A percentile compares a stretch with the other conserved stretches of the same genome.
Evolutionary conservation across 78 protist species (phyloP).

Genomic region (Cyanophora paradoxa): DNA sequence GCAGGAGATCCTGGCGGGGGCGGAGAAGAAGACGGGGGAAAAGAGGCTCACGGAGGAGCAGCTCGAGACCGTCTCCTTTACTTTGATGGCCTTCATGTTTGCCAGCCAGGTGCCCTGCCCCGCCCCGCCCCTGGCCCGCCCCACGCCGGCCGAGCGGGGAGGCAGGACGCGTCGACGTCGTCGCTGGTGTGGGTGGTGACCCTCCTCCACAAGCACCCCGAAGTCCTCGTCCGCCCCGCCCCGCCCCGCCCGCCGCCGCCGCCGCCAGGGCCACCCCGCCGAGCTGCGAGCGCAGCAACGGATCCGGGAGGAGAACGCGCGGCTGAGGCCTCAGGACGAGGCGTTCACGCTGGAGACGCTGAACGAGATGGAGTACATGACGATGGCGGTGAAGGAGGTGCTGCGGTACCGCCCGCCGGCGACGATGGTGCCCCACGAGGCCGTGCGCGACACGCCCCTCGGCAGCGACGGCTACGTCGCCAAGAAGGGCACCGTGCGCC

Average conservation of each 20-base stretch:
- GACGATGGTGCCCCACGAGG: too few species aligned
- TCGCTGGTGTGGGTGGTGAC: slow-evolving; percentile 49
- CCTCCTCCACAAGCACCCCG: slow-evolving; percentile 51
- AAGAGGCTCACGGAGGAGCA: too few species aligned
- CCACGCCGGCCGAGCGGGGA: too few species aligned
- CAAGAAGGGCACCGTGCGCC: slow-evolving; percentile 52
- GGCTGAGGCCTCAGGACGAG: slow-evolving; percentile 38
- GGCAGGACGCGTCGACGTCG: slow-evolving; percentile 64
- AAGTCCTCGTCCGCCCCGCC: slow-evolving; percentile 40
- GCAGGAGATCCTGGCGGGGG: too few species aligned
- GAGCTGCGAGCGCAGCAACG: too few species aligned
- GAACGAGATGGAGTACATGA: slow-evolving; percentile 51
- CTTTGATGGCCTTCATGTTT: slow-evolving; percentile 56
- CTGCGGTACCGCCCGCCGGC: slow-evolving; percentile 74
- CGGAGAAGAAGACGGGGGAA: too few species aligned
- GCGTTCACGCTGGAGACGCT: slow-evolving; percentile 22
- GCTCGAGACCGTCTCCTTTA: too few species aligned
- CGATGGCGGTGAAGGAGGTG: slow-evolving; percentile 50
- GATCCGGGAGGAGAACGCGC: slow-evolving; percentile 52
- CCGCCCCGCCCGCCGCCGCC: too few species aligned
- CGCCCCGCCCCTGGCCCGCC: too few species aligned
- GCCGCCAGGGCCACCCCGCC: too few species aligned
- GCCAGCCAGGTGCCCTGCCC: too few species aligned
- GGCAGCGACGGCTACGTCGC: slow-evolving; percentile 45
- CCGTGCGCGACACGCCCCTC: slow-evolving; percentile 44